These are phyloP conservation scores for Aspergillus sp. DNA, from an alignment of 2,329 filamentous ascomycete genomes.

Conservation along the genomic window DNA sequence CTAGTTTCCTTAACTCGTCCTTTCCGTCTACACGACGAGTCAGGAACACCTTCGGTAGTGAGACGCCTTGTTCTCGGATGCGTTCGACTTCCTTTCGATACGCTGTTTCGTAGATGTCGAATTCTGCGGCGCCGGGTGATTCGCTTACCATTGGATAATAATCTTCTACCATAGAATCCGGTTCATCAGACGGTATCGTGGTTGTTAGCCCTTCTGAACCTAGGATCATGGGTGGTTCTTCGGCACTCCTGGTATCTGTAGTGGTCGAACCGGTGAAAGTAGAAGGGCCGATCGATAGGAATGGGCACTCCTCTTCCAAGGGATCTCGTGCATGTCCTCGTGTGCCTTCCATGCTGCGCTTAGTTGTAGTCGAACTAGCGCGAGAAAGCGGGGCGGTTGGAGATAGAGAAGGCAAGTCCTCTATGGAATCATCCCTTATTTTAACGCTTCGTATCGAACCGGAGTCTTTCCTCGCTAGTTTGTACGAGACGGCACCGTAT, in stretches of 20 bases:
- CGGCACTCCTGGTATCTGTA: conserved; percentile 11
- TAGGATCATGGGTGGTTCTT: conserved; percentile 18
- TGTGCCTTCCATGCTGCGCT: conserved; percentile 47
- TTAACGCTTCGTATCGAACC: conserved; percentile 25
- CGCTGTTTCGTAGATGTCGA: conserved; percentile 84
- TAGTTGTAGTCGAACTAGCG: conserved; percentile 31
- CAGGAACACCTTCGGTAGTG: conserved; percentile 58
- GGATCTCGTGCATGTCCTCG: conserved; percentile 65
- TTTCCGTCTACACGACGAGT: conserved; percentile 51
- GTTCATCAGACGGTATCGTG: conserved; percentile 28
- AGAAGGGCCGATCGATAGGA: conserved; percentile 72
- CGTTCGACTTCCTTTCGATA: conserved; percentile 79
- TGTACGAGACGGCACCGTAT: conserved; percentile 16
- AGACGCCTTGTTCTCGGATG: conserved; percentile 55
- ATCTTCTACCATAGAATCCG: conserved; percentile 5
- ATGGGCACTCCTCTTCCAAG: conserved; percentile 64
- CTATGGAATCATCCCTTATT: conserved; percentile 13
- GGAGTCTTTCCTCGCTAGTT: conserved; percentile 26
- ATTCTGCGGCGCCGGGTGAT: conserved; percentile 79
- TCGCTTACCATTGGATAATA: conserved; percentile 65
- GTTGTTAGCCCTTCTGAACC: conserved; percentile 34
- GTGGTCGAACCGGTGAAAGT: conserved; percentile 38
- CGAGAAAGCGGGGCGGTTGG: conserved; percentile 29
- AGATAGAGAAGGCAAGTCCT: conserved; percentile 28
- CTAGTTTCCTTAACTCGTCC: conserved; percentile 34